Conservation (phyloP, 2,329 filamentous ascomycete genomes). For the Aphanoascus verrucosus region DNA sequence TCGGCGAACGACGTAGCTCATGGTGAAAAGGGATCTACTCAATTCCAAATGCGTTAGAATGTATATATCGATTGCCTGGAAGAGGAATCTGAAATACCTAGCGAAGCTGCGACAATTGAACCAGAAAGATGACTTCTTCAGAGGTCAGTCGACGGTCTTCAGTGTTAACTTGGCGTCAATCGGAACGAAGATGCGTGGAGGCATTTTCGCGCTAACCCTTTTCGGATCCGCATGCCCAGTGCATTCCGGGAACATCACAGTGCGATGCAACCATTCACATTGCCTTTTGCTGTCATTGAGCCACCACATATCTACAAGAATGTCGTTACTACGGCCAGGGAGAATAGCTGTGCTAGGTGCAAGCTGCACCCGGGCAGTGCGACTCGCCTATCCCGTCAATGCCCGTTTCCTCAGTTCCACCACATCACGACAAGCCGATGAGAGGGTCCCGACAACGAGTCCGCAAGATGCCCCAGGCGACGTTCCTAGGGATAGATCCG, state of each 20-base stretch:
- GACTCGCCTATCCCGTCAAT: constrained; percentile 26
- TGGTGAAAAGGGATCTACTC: constrained; percentile 45
- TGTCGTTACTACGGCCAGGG: constrained; percentile 56
- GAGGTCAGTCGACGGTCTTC: constrained; percentile 3
- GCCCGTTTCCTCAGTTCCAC: constrained; percentile 33
- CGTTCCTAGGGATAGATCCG: constrained; percentile 31
- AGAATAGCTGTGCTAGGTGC: constrained; percentile 21
- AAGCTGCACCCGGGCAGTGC: constrained; percentile 26
- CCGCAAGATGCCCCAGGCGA: constrained; percentile 36
- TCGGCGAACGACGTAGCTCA: constrained; percentile 87
- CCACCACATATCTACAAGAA: constrained; percentile 29
- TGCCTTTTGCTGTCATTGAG: neutral
- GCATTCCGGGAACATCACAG: neutral
- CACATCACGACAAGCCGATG: constrained; percentile 30
- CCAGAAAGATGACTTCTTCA: neutral
- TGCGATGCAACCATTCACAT: neutral
- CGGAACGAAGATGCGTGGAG: constrained; percentile 11
- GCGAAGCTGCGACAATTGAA: constrained; percentile 4
- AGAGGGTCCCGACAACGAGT: constrained; percentile 33
- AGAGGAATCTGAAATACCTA: neutral
- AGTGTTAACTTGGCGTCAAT: constrained; percentile 8
- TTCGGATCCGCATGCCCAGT: neutral
- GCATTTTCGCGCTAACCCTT: constrained; percentile 10
- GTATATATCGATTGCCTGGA: neutral
- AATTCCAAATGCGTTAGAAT: constrained; percentile 20